Evolutionary conservation across 805 yeast genomes (phyloP).

Genomic region (Schwanniomyces occidentalis): DNA sequence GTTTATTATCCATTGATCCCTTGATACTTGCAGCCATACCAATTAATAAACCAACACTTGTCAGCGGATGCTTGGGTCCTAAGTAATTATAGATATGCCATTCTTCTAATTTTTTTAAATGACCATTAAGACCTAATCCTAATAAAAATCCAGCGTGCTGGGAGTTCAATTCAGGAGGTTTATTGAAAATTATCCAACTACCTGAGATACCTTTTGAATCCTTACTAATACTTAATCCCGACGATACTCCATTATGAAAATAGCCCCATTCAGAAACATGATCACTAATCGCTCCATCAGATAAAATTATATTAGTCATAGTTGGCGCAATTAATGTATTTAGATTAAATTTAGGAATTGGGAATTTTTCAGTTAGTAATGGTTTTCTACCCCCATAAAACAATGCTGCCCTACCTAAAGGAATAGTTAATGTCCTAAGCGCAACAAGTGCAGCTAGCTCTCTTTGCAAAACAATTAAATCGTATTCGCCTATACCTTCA

Average conservation of each 20-base stretch:
- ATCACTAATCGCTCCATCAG: conserved; percentile 52
- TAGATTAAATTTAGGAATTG: conserved; percentile 74
- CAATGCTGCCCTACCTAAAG: conserved; percentile 77
- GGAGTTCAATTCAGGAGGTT: conserved; percentile 66
- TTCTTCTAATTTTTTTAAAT: conserved; percentile 77
- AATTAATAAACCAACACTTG: conserved; percentile 81
- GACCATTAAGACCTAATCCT: conserved; percentile 92
- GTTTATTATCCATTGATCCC: conserved; percentile 81
- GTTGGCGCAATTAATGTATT: conserved; percentile 64
- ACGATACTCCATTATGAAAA: conserved; percentile 89
- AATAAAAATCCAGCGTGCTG: conserved; percentile 94
- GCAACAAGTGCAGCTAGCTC: conserved; percentile 63
- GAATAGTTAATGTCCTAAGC: conserved; percentile 69
- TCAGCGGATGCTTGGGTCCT: conserved; percentile 82
- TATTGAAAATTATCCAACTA: conserved; percentile 88
- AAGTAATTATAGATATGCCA: conserved; percentile 95
- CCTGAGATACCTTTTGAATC: conserved; percentile 74
- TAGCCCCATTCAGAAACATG: conserved; percentile 73
- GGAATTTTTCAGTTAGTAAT: conserved; percentile 79
- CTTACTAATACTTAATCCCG: conserved; percentile 75
- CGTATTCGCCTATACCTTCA: conserved; percentile 53
- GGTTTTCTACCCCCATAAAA: conserved; percentile 71
- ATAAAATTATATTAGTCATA: conserved; percentile 61
- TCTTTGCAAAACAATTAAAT: conserved; percentile 53
- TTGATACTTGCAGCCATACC: conserved; percentile 91